Conservation (phyloP, 2,329 filamentous ascomycete species). For the Truncatella angustata region DNA sequence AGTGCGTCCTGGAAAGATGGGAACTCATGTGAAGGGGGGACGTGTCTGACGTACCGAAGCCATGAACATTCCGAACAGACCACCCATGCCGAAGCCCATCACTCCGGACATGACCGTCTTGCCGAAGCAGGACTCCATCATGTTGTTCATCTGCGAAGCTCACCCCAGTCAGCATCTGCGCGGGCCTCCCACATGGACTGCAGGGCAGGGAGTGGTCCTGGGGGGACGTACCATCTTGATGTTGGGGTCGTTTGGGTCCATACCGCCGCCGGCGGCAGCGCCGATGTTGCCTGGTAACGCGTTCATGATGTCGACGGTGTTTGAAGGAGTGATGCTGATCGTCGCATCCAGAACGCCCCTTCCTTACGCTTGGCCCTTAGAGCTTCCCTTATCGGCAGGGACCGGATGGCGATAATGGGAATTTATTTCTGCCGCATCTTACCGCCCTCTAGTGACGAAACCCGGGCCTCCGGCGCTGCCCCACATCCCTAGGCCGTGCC, state of each 20-base stretch:
- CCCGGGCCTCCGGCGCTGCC: not conserved
- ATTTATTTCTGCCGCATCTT: not conserved
- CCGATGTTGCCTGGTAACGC: constrained; percentile 23
- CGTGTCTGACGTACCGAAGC: constrained; percentile 66
- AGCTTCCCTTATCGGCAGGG: not conserved
- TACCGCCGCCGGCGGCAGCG: constrained; percentile 16
- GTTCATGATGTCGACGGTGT: constrained; percentile 21
- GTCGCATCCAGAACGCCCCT: not conserved
- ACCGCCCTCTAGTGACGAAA: no score
- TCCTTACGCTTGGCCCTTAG: no score
- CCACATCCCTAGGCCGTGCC: no score
- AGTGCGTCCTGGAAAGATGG: not conserved
- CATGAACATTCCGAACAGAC: constrained; percentile 97
- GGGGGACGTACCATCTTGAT: constrained; percentile 48
- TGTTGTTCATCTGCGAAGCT: constrained; percentile 64
- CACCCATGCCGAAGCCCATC: constrained; percentile 92
- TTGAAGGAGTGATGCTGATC: not conserved
- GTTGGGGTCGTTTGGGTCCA: constrained; percentile 46
- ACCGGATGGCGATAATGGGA: not conserved
- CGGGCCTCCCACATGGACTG: no score
- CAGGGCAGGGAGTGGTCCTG: no score
- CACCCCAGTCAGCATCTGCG: not conserved
- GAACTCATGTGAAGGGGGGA: not conserved
- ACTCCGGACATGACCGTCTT: constrained; percentile 89
- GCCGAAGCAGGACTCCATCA: constrained; percentile 88